Conservation (phyloP, 805 yeast species). For the Millerozyma miso region DNA sequence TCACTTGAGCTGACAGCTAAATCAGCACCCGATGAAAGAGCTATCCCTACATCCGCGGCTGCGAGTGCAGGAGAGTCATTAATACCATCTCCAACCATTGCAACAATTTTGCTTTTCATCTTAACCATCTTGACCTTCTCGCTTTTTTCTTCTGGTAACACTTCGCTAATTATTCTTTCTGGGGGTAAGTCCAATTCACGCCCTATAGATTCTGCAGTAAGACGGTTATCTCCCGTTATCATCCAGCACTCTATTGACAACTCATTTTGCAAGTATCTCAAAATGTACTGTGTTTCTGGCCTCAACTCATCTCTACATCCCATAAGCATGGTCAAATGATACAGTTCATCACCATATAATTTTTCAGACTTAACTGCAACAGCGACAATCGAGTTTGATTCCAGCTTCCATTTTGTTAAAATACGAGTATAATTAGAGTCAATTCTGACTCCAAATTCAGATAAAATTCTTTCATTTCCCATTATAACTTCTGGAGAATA, state of each 20-base stretch:
- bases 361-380: constrained; percentile 41
- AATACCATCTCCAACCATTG: constrained; percentile 98
- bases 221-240: constrained; percentile 70
- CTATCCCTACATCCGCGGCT: constrained; percentile 72
- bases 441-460: constrained; percentile 41
- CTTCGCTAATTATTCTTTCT: constrained; percentile 59
- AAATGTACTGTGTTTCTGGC: constrained; percentile 52
- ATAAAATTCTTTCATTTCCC: constrained; percentile 61
- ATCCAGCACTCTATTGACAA: constrained; percentile 61
- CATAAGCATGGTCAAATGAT: constrained; percentile 42
- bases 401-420: constrained; percentile 52
- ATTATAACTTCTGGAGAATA: constrained; percentile 35
- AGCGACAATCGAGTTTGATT: constrained; percentile 60
- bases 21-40: constrained; percentile 73
- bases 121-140: constrained; percentile 50
- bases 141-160: constrained; percentile 71
- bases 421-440: constrained; percentile 27
- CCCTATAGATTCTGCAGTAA: constrained; percentile 68
- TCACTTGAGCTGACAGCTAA: constrained; percentile 72
- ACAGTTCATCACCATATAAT: constrained; percentile 22
- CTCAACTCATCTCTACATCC: constrained; percentile 61
- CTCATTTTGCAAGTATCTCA: constrained; percentile 29
- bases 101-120: constrained; percentile 37
- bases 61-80: constrained; percentile 85
- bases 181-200: constrained; percentile 51